phyloP scores from a whole-genome alignment of 805 yeast species.

The Candida awuae region DNA sequence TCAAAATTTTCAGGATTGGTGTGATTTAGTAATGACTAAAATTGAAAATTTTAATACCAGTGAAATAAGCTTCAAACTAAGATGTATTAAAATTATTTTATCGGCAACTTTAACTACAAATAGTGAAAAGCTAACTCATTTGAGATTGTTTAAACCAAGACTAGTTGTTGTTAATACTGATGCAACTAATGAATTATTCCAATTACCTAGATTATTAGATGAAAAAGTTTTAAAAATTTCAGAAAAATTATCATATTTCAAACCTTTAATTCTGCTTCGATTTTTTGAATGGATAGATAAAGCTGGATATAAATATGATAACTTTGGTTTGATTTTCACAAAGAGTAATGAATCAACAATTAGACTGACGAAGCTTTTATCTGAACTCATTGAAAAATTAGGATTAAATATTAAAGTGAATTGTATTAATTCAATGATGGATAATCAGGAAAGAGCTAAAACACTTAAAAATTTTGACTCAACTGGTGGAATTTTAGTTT shows the following conservation, averaged over 20 bases:
- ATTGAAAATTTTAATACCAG: constrained; percentile 29
- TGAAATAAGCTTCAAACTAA: constrained; percentile 27
- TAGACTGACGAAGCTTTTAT: constrained; percentile 60
- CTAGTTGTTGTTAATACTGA: constrained; percentile 61
- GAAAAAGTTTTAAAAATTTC: constrained; percentile 25
- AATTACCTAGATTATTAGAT: constrained; percentile 46
- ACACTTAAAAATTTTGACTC: constrained; percentile 52
- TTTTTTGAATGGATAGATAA: constrained; percentile 34
- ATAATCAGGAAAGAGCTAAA: constrained; percentile 44
- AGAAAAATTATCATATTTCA: constrained; percentile 34
- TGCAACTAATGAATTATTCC: constrained; percentile 46
- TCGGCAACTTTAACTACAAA: constrained; percentile 93
- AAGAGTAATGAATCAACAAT: constrained; percentile 81
- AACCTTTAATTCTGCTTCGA: constrained; percentile 67
- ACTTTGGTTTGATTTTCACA: constrained; percentile 52
- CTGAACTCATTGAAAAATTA: constrained; percentile 28
- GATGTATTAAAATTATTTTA: constrained; percentile 61
- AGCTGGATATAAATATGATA: constrained; percentile 22
- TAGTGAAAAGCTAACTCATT: constrained; percentile 72
- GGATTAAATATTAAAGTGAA: constrained; percentile 24
- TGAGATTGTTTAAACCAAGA: constrained; percentile 65
- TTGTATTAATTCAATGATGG: constrained; percentile 53
- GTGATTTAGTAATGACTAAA: constrained; percentile 42
- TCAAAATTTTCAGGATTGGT: constrained; percentile 93
- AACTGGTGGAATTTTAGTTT: constrained; percentile 46